These are phyloP conservation scores for Crucihimalaya himalaica DNA, from an alignment of 345 rosid species.

Conservation along the genomic window DNA sequence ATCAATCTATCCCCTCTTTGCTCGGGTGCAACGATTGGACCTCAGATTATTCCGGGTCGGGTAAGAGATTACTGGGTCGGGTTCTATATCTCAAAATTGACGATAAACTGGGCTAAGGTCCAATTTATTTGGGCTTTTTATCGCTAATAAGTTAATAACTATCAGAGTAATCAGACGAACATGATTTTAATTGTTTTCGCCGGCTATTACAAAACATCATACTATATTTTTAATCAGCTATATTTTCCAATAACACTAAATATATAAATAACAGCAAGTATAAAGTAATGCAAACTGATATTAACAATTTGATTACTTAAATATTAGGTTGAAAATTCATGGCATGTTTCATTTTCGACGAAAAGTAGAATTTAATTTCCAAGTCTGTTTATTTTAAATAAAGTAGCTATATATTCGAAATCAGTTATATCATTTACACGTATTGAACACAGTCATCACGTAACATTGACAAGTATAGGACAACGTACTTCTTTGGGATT, in stretches of 20 bases:
- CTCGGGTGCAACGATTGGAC: constrained; percentile 28
- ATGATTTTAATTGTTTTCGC: too few species aligned
- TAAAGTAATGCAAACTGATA: neutral
- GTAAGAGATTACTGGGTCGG: constrained; percentile 5
- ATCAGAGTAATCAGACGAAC: too few species aligned
- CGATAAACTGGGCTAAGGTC: neutral
- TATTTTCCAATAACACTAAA: too few species aligned
- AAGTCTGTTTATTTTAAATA: neutral
- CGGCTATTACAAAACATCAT: too few species aligned
- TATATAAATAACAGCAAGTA: too few species aligned
- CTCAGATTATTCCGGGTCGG: constrained; percentile 40
- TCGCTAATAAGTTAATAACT: too few species aligned
- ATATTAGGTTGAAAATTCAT: neutral
- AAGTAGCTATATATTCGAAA: neutral
- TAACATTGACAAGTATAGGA: constrained; percentile 30
- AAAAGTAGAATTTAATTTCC: neutral
- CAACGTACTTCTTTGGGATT: constrained; percentile 41
- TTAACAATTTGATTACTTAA: neutral
- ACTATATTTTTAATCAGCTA: too few species aligned
- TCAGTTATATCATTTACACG: constrained; percentile 4
- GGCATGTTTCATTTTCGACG: neutral
- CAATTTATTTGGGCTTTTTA: constrained; percentile 1
- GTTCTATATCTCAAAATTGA: neutral
- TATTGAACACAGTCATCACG: constrained; percentile 16
- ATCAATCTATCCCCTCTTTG: constrained; percentile 10